Evolutionary conservation across 257 asterid species (phyloP), one percentile per base, ranked within the genome.

Genomic region (Solanum neorickii): DNA sequence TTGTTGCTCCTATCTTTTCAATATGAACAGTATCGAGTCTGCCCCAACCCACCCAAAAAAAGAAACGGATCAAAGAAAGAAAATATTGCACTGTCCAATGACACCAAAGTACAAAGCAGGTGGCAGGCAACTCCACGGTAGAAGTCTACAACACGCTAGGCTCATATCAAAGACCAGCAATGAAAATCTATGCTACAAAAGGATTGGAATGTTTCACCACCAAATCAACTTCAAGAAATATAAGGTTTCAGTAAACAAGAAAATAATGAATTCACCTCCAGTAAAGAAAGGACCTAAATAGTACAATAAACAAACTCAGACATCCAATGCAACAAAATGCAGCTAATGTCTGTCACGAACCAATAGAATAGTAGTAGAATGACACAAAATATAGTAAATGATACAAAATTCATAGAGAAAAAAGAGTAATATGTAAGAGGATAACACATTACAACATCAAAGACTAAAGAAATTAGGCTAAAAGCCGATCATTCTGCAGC

Each of bases 401-500:
- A 73, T 52, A n/a, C 84, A 86, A 86, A 86, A 86, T 35, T 86
- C 84, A 62, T 86, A 47, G 35, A 49, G 29, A 31, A 47, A 52
- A 70, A 73, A 72, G 14, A 85, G 82, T 68, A 44, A 23, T 66
- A 18, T 42, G 29, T 59, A 66, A 62, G 75, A 25, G 23, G 76
- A 47, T 52, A 70, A 86, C 72, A 72, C 78, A 44, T 68, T 66
- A 73, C 83, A 68, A 72, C 87, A 72, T 47, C 41, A 86, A 56
- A 49, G 49, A 52, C 62, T 49, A 73, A 44, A 21, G 44, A 52
- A 73, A 72, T 73, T 21, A 86, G 16, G 88, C 68, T 8, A 37
- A 70, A 52, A 5, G 16, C 20, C 1, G 59, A 60, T 86, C 73
- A 69, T 73, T 62, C 74, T 87, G 90, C 91, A 7, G 94, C 91